Percentiles rank a stretch among this genome's conserved stretches.
These are phyloP conservation scores for Fraxinus baroniana DNA, from an alignment of 305 asterid genomes.

Conservation along the genomic window DNA sequence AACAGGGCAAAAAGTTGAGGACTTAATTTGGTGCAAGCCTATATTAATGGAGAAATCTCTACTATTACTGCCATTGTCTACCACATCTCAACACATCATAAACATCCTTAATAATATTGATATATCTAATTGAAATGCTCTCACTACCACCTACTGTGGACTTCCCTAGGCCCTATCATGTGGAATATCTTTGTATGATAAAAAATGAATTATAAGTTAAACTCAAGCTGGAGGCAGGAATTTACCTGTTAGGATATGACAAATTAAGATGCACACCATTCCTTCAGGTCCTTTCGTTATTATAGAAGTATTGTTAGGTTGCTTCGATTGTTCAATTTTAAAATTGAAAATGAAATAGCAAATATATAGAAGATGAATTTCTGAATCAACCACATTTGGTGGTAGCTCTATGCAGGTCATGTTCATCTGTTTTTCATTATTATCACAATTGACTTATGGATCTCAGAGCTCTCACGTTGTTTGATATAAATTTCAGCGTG, in stretches of 20 bases:
- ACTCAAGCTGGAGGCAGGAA: not conserved
- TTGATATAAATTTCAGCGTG: conserved; percentile 58
- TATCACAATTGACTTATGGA: not conserved
- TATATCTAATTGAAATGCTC: not conserved
- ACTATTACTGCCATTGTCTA: not conserved
- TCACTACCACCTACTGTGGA: not conserved
- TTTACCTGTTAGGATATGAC: not conserved
- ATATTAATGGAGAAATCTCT: not conserved
- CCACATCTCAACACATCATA: not conserved
- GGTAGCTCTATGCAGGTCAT: not conserved
- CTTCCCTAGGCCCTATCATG: not conserved
- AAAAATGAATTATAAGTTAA: not conserved
- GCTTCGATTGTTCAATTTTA: not conserved
- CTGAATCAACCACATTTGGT: not conserved
- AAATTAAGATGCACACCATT: not conserved
- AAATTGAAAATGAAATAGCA: not conserved
- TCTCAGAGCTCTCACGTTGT: conserved; percentile 10
- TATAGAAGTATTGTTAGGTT: not conserved
- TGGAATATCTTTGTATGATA: not conserved
- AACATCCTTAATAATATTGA: not conserved
- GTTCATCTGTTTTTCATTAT: not conserved
- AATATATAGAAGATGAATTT: not conserved
- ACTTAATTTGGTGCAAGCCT: not conserved
- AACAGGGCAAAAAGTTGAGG: not conserved
- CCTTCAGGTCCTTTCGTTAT: not conserved